Conservation (phyloP, 306 rosid species). For the Dryas octopetala region DNA sequence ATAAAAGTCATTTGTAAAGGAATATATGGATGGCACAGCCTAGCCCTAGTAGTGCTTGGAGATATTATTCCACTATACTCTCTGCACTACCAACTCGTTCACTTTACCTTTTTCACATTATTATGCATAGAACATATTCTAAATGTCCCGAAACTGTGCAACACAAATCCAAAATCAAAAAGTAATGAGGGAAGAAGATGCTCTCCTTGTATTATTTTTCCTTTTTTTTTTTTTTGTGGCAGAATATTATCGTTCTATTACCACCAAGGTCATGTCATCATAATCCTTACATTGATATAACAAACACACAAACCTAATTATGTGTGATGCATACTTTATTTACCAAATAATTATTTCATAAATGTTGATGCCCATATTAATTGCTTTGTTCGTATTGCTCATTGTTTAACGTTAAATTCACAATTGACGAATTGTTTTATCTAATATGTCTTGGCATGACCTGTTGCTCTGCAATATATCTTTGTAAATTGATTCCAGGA, state of each 20-base stretch:
- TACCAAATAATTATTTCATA: too few species aligned
- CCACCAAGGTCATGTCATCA: conserved; percentile 3
- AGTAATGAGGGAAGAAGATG: neutral
- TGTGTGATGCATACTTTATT: too few species aligned
- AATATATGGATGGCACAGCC: too few species aligned
- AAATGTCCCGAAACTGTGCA: neutral
- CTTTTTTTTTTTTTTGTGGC: neutral
- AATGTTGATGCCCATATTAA: neutral
- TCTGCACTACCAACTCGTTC: neutral
- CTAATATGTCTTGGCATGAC: neutral
- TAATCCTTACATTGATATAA: neutral
- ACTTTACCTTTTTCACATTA: neutral
- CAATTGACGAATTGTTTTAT: neutral
- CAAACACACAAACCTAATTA: neutral
- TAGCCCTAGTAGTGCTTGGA: neutral
- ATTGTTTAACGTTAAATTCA: neutral
- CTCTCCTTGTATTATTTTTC: neutral
- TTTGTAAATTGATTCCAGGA: conserved; percentile 47
- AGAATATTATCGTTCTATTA: conserved; percentile 7
- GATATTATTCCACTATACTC: conserved; percentile 11
- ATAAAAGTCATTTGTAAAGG: too few species aligned
- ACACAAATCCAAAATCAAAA: neutral
- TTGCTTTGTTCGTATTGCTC: neutral
- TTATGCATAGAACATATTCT: conserved; percentile 1
- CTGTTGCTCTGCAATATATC: neutral